Base-by-base conservation (phyloP, 169 alveolate species). In the Babesia sp. region DNA sequence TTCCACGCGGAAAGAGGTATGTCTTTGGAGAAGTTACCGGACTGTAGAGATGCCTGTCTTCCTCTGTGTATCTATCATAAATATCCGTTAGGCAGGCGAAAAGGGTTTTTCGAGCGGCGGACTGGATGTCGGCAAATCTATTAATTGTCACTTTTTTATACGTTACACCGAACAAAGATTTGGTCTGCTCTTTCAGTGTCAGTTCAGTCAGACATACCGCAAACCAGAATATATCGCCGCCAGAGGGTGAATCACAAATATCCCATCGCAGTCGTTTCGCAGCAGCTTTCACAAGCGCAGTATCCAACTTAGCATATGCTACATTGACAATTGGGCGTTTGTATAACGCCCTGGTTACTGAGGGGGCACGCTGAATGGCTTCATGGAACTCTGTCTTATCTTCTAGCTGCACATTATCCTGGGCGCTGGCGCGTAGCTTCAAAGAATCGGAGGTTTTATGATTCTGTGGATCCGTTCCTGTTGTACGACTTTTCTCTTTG, bases 201-300 rank as follows among this genome's bases (percentile, higher is more conserved):
- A 29, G 12, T 29, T 20, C 63, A 9, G 61, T 61, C 24, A 79
- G 54, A 51, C 81, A 71, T 22, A 5, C 26, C 16, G 75, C 57
- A 41, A 64, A 64, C 87, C 87, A 79, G 71, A 66, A 79, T 14
- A 79, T 79, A 34, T 79, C 87, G 11, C 87, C 83, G 33, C 61
- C 76, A 2, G 22, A 2, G 18, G 26, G 36, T 34, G 64, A 41
- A 0, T 57, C 70, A 56, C 77, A 60, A 3, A 50, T 48, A 0
- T 70, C 71, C 87, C 87, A 79, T 22, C 77, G 31, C 46, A 79
- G 71, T 22, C 72, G 6, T 57, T 70, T 70, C 44, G 67, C 58
- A 61, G 81, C 73, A 37, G 44, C 61, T 14, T 42, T 50, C 28
- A 79, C 22, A 22, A 79, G 53, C 33, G 78, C 45, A 22, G 50